These are phyloP conservation scores for Colletotrichum coccodes DNA, from an alignment of 2,329 filamentous ascomycete genomes.

Conservation along the genomic window DNA sequence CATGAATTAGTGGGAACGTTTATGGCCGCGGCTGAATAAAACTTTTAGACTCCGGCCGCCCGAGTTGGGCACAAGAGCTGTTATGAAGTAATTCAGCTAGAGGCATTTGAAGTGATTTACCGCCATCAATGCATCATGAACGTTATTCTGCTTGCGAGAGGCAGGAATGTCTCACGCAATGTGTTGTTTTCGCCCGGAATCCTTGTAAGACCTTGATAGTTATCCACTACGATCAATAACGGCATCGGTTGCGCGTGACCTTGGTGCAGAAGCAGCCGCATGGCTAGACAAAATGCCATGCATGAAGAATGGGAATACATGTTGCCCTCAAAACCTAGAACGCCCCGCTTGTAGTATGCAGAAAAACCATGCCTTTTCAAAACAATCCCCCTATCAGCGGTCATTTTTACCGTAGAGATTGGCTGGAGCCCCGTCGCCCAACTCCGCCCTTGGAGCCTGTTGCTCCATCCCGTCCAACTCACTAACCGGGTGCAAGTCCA, in stretches of 20 bases:
- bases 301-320: background rate
- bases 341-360: background rate
- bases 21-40: too few relatives aligned
- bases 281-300: background rate
- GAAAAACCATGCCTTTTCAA: too few relatives aligned
- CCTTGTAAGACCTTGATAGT: background rate
- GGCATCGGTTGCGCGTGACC: background rate
- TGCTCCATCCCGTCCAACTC: slow-evolving; percentile 17
- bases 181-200: background rate
- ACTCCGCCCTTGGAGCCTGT: background rate
- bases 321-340: background rate
- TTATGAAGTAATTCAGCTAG: too few relatives aligned
- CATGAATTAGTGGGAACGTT: background rate
- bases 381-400: background rate
- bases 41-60: too few relatives aligned
- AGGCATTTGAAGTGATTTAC: too few relatives aligned
- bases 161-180: background rate
- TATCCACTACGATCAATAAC: background rate
- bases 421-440: slow-evolving; percentile 6
- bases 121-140: too few relatives aligned
- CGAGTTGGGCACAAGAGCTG: too few relatives aligned
- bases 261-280: too few relatives aligned
- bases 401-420: background rate
- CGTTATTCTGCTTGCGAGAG: accelerated
- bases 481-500: slow-evolving; percentile 21